These are phyloP conservation scores for Leccinum olivaceopallidum DNA, from an alignment of 768 basidiomycete species.

Conservation along the genomic window DNA sequence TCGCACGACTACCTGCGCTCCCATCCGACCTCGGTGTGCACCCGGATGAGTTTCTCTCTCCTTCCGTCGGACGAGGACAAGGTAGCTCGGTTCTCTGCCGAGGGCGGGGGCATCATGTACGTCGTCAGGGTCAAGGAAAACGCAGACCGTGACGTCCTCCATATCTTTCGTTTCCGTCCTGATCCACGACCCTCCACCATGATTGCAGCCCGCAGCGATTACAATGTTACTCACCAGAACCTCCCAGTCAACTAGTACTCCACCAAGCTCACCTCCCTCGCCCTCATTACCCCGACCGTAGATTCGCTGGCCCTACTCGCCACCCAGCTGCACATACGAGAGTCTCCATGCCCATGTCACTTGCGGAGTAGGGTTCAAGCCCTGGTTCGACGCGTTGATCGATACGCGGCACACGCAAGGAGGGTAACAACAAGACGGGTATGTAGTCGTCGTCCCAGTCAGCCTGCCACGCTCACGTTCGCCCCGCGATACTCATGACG, in stretches of 20 bases:
- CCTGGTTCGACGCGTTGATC: conserved; percentile 98
- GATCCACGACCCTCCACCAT: conserved; percentile 29
- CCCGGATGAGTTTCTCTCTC: conserved; percentile 58
- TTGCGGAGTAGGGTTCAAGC: conserved; percentile 76
- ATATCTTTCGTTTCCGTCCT: background rate
- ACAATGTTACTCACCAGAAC: conserved; percentile 58
- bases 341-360: conserved; percentile 94
- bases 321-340: conserved; percentile 91
- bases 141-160: conserved; percentile 56
- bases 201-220: conserved; percentile 68
- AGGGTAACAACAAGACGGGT: conserved; percentile 83
- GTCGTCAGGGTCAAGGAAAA: conserved; percentile 68
- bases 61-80: conserved; percentile 74
- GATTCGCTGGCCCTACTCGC: conserved; percentile 79
- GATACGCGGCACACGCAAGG: conserved; percentile 76
- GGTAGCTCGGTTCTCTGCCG: conserved; percentile 71
- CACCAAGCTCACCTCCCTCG: conserved; percentile 80
- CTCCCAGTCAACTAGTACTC: conserved; percentile 76
- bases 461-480: background rate
- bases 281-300: conserved; percentile 84
- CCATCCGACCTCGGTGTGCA: conserved; percentile 71
- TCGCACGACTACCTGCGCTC: conserved; percentile 58
- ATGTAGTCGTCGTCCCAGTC: conserved; percentile 21
- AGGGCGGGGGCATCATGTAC: conserved; percentile 76
- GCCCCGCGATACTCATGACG: conserved; percentile 86